Base-by-base conservation (phyloP, 2,329 filamentous ascomycete species). In the Cladophialophora chaetospira region DNA sequence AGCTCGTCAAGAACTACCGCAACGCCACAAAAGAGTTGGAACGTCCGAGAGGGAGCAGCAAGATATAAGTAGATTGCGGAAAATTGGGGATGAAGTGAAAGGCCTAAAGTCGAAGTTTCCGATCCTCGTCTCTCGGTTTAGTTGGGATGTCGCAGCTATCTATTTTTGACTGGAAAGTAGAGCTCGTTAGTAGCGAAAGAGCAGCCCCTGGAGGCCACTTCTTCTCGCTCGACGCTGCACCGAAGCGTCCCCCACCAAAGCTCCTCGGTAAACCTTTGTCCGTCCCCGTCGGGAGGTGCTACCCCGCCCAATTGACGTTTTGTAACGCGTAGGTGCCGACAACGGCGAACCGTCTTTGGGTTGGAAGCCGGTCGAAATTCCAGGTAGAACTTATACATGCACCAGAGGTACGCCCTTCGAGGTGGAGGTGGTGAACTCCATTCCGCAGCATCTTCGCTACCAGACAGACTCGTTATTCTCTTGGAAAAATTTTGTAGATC, bases 1-100 rank as follows among this genome's bases (percentile, higher is more conserved):
- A 89, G 70, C 70, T 89, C 53, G 84, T 88, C 38, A 90, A 89
- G 77, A 81, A 87, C 35, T 89, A 84, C 42, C 50, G 53, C 2
- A 60, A 63, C 45, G 62, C 60, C 8, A 62, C 58, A 17, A 53
- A 63, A 51, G 50, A 57, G 10, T 26, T 64, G 45, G 58, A 62
- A 10, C 29, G 47, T 28, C 55, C 62, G 31, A 55, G 53, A 5
- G 62, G 62, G n/a, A 56, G 50, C 25, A 65, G 60, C 43, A 66
- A 62, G 55, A 50, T 66, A 53, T 66, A 53, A 44, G 38, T 15
- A 15, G 36, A 8, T 19, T 11, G 33, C 15, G 36, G 17, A 21
- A 11, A 40, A 19, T 40, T 21, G 36, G 17, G 17, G 23, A 40
- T 40, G 10, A 21, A 3, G 4, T 9, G 15, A 40, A 40, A n/a